Percentiles rank a stretch among this genome's conserved stretches.
These are phyloP conservation scores for Tuber umbilicatum DNA, from an alignment of 495 filamentous ascomycete species.

Conservation along the genomic window DNA sequence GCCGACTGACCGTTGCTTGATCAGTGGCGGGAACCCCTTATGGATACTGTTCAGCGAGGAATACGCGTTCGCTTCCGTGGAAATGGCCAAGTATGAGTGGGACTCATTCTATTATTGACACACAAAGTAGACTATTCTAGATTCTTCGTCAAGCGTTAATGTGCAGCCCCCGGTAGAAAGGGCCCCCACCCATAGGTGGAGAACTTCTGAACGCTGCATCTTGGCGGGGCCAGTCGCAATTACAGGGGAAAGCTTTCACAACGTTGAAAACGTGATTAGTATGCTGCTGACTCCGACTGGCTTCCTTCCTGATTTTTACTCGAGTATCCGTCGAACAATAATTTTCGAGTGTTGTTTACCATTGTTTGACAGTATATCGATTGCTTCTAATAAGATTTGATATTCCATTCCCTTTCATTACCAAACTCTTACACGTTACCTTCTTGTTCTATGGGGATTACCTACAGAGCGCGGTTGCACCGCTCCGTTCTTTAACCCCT, in stretches of 20 bases:
- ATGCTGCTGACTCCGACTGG: neutral
- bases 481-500: neutral
- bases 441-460: neutral
- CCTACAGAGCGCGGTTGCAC: neutral
- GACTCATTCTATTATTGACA: neutral
- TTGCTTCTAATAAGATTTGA: neutral
- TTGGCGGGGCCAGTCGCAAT: neutral
- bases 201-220: neutral
- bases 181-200: neutral
- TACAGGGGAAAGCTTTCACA: neutral
- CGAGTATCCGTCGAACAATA: neutral
- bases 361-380: neutral
- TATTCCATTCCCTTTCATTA: neutral
- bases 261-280: neutral
- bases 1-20: neutral
- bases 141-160: neutral
- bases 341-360: neutral
- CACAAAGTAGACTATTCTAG: neutral
- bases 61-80: neutral
- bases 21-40: neutral
- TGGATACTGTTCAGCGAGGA: no score
- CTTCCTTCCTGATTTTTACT: neutral
- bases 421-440: neutral
- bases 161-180: neutral
- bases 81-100: neutral